These are phyloP conservation scores for Aspergillus sp. DNA, from an alignment of 2,329 filamentous ascomycete species.

Conservation along the genomic window DNA sequence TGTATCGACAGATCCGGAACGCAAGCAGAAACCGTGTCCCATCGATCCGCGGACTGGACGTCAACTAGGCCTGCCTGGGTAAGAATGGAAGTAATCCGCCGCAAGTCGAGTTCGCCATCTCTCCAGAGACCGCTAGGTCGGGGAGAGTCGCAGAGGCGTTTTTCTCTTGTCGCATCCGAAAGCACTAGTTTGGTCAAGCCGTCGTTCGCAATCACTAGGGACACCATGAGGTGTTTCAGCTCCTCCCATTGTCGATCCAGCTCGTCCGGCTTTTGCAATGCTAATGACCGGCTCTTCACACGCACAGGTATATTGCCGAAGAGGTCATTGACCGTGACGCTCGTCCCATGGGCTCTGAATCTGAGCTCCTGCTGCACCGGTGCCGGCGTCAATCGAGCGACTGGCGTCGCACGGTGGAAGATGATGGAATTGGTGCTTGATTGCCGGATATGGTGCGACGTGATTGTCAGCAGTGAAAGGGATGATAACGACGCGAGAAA, in stretches of 20 bases:
- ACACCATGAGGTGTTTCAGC: constrained; percentile 59
- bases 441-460: constrained; percentile 61
- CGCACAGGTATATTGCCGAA: constrained; percentile 91
- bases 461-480: constrained; percentile 73
- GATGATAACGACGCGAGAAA: constrained; percentile 77
- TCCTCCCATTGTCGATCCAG: constrained; percentile 64
- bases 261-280: constrained; percentile 51
- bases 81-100: constrained; percentile 54
- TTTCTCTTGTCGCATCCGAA: constrained; percentile 50
- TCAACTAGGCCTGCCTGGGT: constrained; percentile 64
- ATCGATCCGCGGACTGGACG: constrained; percentile 54
- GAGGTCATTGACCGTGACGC: constrained; percentile 72
- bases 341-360: constrained; percentile 67
- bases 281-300: constrained; percentile 71
- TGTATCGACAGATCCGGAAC: constrained; percentile 61
- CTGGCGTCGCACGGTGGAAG: constrained; percentile 66
- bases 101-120: constrained; percentile 22
- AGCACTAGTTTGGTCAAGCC: constrained; percentile 57
- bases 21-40: constrained; percentile 70
- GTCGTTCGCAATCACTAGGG: constrained; percentile 70
- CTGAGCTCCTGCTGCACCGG: constrained; percentile 57
- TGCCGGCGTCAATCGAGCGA: constrained; percentile 65
- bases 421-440: constrained; percentile 60
- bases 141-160: constrained; percentile 33
- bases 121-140: neutral